Evolutionary conservation across 2,329 filamentous ascomycete genomes (phyloP), one percentile per base, ranked within the genome.

Genomic region (Microsporum canis): DNA sequence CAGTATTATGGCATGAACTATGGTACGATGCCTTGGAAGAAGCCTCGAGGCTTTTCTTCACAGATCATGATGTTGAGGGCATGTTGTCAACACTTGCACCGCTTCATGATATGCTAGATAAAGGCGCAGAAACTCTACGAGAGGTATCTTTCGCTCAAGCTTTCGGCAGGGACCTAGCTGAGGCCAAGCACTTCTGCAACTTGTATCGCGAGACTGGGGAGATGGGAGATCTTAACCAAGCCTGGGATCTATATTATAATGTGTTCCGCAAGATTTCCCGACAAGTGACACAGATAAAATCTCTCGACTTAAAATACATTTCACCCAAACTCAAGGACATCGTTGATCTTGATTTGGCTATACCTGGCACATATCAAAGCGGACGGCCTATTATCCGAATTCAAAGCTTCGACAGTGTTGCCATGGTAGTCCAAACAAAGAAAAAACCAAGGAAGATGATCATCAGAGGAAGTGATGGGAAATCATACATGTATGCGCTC

Each of bases 21-120:
- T 99, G 94, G 94, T 94, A 99, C 67, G 95, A 99, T 74, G 95
- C 89, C 33, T 80, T 99, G 14, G 94, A 99, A 74, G 95, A 99
- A 77, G 95, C 94, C 0, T 96, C 91, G 36, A 84, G 94, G 59
- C 79, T 99, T 17, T 99, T 97, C 79, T 99, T 99, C 75, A 94
- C 92, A 63, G 92, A 97, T 69, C 88, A 95, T 70, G 96, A 99
- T 73, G 94, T 97, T 51, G 89, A 96, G 63, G 95, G 92, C 70
- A 99, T 99, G 94, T 94, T 99, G 72, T 83, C 85, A 8, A 91
- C 89, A 0, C 83, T 99, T 3, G 88, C 88, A 57, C 95, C 95
- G 5, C 80, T 99, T 29, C 94, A 99, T 71, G 89, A 91, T 47
- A 87, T 94, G 78, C 82, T 99, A 47, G 91, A 96, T 70, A 87